Conservation (phyloP, 192 early-diverging fungal genomes). For the Umbelopsis sp. region DNA sequence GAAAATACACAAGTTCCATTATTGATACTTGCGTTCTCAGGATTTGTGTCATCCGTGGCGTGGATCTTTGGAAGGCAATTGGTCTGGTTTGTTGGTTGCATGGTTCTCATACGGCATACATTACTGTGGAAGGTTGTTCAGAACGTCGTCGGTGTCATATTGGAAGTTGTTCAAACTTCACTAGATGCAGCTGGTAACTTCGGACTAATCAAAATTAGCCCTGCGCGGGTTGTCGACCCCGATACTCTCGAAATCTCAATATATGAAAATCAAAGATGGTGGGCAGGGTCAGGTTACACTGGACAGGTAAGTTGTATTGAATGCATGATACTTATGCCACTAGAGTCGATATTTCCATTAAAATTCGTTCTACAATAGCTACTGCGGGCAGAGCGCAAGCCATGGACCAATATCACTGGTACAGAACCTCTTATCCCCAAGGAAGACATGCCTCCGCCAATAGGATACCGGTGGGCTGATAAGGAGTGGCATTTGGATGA, state of each 20-base stretch:
- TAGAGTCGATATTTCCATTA: neutral
- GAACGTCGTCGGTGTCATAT: neutral
- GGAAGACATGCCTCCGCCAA: slow-evolving; percentile 29
- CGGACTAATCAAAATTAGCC: neutral
- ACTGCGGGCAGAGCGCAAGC: slow-evolving; percentile 27
- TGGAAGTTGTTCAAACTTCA: slow-evolving; percentile 22
- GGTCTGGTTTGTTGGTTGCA: slow-evolving; percentile 35
- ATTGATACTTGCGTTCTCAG: slow-evolving; percentile 2
- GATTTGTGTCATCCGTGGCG: neutral
- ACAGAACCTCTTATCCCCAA: slow-evolving; percentile 26
- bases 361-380: slow-evolving; percentile 4
- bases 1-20: neutral
- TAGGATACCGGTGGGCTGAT: slow-evolving; percentile 31
- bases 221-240: neutral
- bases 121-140: slow-evolving; percentile 39
- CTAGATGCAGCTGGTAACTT: slow-evolving; percentile 13
- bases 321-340: no score
- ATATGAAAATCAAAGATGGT: slow-evolving; percentile 43
- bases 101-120: slow-evolving; percentile 60
- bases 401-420: slow-evolving; percentile 39
- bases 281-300: slow-evolving; percentile 28
- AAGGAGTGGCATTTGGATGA: slow-evolving; percentile 37
- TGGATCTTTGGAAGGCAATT: slow-evolving; percentile 17
- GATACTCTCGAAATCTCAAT: slow-evolving; percentile 24
- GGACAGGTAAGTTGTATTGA: slow-evolving; percentile 27